A percentile compares a stretch with the other conserved stretches of the same genome.
These are phyloP conservation scores for Abelmoschus esculentus DNA, from an alignment of 345 rosid species.

Conservation along the genomic window DNA sequence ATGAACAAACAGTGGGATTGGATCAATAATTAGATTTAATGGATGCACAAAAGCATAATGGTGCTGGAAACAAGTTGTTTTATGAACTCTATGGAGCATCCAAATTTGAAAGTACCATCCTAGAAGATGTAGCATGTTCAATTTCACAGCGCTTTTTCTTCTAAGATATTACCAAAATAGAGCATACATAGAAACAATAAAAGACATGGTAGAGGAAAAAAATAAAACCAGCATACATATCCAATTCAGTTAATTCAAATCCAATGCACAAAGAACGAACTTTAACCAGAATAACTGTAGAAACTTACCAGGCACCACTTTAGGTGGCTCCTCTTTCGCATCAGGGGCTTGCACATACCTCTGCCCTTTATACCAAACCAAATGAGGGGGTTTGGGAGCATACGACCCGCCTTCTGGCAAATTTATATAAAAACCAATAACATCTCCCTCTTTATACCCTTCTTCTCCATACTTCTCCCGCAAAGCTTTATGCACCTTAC, in stretches of 20 bases:
- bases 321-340: conserved; percentile 76
- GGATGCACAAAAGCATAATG: not conserved
- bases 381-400: conserved; percentile 68
- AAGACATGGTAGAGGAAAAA: not conserved
- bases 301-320: conserved; percentile 70
- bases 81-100: not conserved
- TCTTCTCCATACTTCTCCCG: conserved; percentile 82
- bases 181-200: not conserved
- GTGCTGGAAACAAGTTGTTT: not conserved
- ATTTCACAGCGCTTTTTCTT: not conserved
- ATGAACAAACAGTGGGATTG: not conserved
- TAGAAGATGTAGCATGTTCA: not conserved
- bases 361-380: conserved; percentile 89
- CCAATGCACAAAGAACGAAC: not conserved
- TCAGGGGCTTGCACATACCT: conserved; percentile 70
- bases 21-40: not conserved
- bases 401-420: conserved; percentile 71
- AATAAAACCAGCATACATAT: not conserved
- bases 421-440: conserved; percentile 81
- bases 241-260: not conserved
- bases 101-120: not conserved
- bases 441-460: conserved; percentile 91
- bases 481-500: conserved; percentile 90
- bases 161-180: not conserved
- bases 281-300: not conserved